Conservation (phyloP, 352 stramenopile genomes). For the Nothophytophthora sp. region DNA sequence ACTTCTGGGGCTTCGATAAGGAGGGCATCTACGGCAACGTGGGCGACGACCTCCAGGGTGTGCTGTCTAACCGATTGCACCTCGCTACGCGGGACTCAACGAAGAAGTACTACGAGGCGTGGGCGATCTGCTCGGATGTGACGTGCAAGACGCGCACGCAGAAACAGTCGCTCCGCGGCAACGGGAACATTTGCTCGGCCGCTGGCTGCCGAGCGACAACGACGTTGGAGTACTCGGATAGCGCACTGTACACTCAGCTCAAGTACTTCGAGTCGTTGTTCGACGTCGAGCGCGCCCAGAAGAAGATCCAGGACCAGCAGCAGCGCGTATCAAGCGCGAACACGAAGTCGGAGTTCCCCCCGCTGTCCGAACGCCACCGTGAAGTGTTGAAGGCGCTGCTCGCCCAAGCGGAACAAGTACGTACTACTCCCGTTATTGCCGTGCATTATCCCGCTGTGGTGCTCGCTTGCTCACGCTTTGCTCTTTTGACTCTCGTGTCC, state of each 20-base stretch:
- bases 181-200: slow-evolving; percentile 93
- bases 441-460: neutral
- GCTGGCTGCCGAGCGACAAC: slow-evolving; percentile 92
- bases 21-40: slow-evolving; percentile 75
- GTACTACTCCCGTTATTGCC: neutral
- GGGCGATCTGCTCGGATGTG: slow-evolving; percentile 94
- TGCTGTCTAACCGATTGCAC: slow-evolving; percentile 86
- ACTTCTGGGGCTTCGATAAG: slow-evolving; percentile 85
- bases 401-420: slow-evolving; percentile 75
- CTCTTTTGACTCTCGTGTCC: slow-evolving; percentile 4
- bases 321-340: slow-evolving; percentile 24
- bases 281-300: slow-evolving; percentile 90
- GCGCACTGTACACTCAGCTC: slow-evolving; percentile 94
- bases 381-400: slow-evolving; percentile 81
- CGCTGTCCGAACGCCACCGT: slow-evolving; percentile 65
- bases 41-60: slow-evolving; percentile 68
- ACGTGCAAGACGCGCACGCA: slow-evolving; percentile 94
- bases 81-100: slow-evolving; percentile 77
- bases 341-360: slow-evolving; percentile 36
- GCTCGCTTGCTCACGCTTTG: slow-evolving; percentile 3
- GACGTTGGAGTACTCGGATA: slow-evolving; percentile 89
- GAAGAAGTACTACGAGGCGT: slow-evolving; percentile 90
- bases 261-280: slow-evolving; percentile 98
- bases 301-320: slow-evolving; percentile 78
- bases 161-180: slow-evolving; percentile 93